Base-by-base conservation (phyloP, 441 rosid genomes). In the Mallotus repandus region DNA sequence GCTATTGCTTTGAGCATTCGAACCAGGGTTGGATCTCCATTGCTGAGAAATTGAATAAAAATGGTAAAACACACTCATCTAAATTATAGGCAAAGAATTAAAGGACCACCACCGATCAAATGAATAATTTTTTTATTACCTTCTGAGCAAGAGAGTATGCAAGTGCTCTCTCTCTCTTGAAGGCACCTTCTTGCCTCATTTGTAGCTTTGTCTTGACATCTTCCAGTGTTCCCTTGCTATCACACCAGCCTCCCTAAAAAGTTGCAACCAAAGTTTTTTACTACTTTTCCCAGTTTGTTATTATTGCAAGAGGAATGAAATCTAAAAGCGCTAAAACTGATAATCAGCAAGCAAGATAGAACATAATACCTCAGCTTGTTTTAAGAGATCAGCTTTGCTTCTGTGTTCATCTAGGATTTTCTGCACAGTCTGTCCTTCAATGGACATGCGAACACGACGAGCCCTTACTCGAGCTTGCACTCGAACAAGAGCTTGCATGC, bases 401-500 rank as follows among this genome's bases (percentile, higher is more conserved):
- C 89, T 81, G 61, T 74, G 86, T 74, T 87, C 94, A 74, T 91
- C 79, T 3, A 93, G 83, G 73, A 93, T 66, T 79, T 83, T 80
- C 81, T 91, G 97, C 60, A 95, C 95, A 43, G 89, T 93, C 83
- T 90, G 97, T 52, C 98, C 99, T 76, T 93, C 91, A 0, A 81
- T 66, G 21, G 99, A 90, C 98, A 93, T 84, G 43, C 99, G 82
- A 9, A 91, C 99, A 19, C 87, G 91, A 57, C 91, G 89, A 69
- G 99, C 98, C 84, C 99, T 84, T 15, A 93, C 97, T 53, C 95
- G 87, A 59, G 99, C 97, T 68, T 95, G 98, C 15, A 95, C 98
- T 49, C 99, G 82, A 35, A 93, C 97, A 12, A 95, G 91, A 80
- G 99, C 99, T 82, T 95, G 99, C 99, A 93, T 95, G 71, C 98